Base-by-base conservation (phyloP, 192 early-diverging fungal genomes). In the Linnemannia elongata region DNA sequence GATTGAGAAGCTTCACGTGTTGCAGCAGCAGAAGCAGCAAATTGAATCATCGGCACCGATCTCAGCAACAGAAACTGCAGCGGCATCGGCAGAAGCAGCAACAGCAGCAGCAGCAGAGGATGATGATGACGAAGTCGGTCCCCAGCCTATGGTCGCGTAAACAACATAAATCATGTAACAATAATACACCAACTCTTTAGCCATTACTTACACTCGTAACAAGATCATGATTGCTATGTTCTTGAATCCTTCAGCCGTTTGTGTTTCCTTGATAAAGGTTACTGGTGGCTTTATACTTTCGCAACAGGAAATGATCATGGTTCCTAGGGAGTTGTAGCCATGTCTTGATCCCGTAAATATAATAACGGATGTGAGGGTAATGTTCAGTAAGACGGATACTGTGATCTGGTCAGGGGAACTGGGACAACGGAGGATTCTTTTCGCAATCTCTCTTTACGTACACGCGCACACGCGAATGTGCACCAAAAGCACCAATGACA, bases 1-100 rank as follows among this genome's bases (percentile, higher is more conserved):
- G 35, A 83, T 95, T 9, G 91, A 93, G 74, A 79, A 82, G 41
- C 76, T 94, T 69, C 91, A 74, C 18, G 42, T 66, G 75, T 22
- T 69, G 36, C 68, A 86, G 47, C 74, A 80, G 33, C 72, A 80
- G 15, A 80, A 80, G 27, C 10, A 70, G 20, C 63, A 69, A 27
- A 44, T 20, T 1, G 39, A 9, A 12, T 44, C 15, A 44, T 22
- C 75, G 7, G 55, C 27, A 60, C 33, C 54, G 17, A 4, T 20
- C n/a, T 10, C 52, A 42, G 24, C 30, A 39, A 6, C 55, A 57
- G 54, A 76, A 63, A 73, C n/a, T 1, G 22, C 52, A 22, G 9
- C 55, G 7, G 55, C 55, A n/a, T 13, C 30, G 17, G 15, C 69
- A 3, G 30, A 7, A 71, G 4, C 45, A 79, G 2, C 41, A 9